Evolutionary conservation across 495 filamentous ascomycete species (phyloP).

Genomic region (Penicillium macrosclerotiorum): DNA sequence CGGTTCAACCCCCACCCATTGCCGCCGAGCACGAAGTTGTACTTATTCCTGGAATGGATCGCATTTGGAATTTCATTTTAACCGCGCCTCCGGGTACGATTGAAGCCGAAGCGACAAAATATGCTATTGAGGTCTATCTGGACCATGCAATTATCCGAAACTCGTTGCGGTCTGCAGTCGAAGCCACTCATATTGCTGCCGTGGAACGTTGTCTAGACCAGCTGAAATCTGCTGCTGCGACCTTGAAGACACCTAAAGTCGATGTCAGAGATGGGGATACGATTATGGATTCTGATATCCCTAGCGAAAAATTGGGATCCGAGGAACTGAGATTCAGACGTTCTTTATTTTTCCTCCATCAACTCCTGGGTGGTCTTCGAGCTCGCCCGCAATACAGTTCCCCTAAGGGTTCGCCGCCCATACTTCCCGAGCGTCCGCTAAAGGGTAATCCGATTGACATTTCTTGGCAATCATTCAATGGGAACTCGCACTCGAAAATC

Average conservation of each 20-base stretch:
- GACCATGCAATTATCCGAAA: conserved; percentile 46
- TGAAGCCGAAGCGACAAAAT: conserved; percentile 62
- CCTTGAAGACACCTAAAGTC: conserved; percentile 49
- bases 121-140: conserved; percentile 75
- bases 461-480: conserved; percentile 72
- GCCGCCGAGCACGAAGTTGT: conserved; percentile 47
- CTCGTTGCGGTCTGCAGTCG: conserved; percentile 46
- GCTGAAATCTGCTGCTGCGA: conserved; percentile 64
- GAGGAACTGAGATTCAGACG: conserved; percentile 65
- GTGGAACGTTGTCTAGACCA: conserved; percentile 76
- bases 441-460: conserved; percentile 63
- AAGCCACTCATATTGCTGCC: conserved; percentile 73
- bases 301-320: conserved; percentile 40
- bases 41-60: conserved; percentile 62
- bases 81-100: conserved; percentile 66
- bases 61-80: conserved; percentile 81
- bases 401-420: conserved; percentile 36
- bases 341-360: conserved; percentile 58
- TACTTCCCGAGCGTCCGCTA: conserved; percentile 37
- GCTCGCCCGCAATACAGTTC: conserved; percentile 53
- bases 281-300: conserved; percentile 46
- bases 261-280: conserved; percentile 42
- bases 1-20: conserved; percentile 39
- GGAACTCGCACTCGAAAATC: conserved; percentile 53
- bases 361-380: conserved; percentile 54